phyloP scores from a whole-genome alignment of 2,329 filamentous ascomycete species.

The Colletotrichum sp. region DNA sequence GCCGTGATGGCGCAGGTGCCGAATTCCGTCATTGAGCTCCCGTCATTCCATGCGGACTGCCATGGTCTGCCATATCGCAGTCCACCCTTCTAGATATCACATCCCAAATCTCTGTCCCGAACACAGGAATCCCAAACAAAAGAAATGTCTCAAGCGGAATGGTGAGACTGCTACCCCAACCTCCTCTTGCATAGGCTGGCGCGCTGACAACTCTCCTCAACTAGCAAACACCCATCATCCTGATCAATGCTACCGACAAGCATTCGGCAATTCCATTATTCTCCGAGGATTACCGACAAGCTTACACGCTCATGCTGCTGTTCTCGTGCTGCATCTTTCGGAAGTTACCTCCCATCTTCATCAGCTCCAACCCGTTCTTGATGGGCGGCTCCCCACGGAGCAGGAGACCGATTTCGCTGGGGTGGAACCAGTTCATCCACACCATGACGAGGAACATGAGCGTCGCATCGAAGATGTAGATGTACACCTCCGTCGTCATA shows the following conservation, averaged over 20 bases:
- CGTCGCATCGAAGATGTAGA: constrained; percentile 49
- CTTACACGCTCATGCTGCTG: constrained; percentile 1
- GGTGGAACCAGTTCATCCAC: constrained; percentile 23
- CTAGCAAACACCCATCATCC: not conserved
- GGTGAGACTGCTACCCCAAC: not conserved
- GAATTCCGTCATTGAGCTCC: not conserved
- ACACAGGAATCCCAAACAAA: not conserved
- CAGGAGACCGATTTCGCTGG: constrained; percentile 15
- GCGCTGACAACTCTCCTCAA: not conserved
- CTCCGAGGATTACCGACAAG: accelerated
- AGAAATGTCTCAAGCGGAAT: not conserved
- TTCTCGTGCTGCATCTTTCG: not conserved
- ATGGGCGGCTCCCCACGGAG: constrained; percentile 13
- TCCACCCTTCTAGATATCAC: not conserved
- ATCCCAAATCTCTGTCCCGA: not conserved
- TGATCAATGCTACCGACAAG: not conserved
- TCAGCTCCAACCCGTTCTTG: constrained; percentile 13
- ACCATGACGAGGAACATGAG: constrained; percentile 46
- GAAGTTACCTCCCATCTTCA: not conserved
- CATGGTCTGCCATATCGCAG: not conserved
- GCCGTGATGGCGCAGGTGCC: not conserved
- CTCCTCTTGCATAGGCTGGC: not conserved
- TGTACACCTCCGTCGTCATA: constrained; percentile 42
- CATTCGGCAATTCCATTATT: not conserved
- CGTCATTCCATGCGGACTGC: not conserved